A percentile compares a stretch with the other conserved stretches of the same genome.
These are phyloP conservation scores for Serpula lacrymans DNA, from an alignment of 768 basidiomycete species.

Conservation along the genomic window DNA sequence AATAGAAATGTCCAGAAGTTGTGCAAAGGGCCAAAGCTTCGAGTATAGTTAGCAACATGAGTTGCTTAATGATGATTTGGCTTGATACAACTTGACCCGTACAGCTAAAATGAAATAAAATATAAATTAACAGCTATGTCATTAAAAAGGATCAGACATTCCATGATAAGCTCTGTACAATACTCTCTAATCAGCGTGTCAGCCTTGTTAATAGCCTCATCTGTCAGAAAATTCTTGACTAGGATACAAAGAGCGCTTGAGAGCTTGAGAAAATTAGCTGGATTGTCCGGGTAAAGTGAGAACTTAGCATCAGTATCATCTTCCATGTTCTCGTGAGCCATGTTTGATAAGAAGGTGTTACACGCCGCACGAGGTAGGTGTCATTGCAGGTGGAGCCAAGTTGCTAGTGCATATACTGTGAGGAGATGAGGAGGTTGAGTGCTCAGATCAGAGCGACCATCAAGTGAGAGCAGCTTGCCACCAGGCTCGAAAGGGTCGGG, in stretches of 20 bases:
- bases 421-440: conserved; percentile 18
- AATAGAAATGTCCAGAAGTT: conserved; percentile 37
- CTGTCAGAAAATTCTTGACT: conserved; percentile 4
- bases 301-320: background rate
- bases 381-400: conserved; percentile 26
- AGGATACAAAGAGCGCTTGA: conserved; percentile 13
- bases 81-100: conserved; percentile 24
- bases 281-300: conserved; percentile 13
- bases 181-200: conserved; percentile 20
- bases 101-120: conserved; percentile 19
- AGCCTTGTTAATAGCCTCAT: conserved; percentile 5
- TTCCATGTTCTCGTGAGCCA: conserved; percentile 1
- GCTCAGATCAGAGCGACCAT: conserved; percentile 4
- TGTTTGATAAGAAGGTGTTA: conserved; percentile 13
- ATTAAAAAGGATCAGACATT: conserved; percentile 10
- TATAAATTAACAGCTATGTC: conserved; percentile 3
- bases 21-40: conserved; percentile 33
- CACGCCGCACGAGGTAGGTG: conserved; percentile 25
- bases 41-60: conserved; percentile 22
- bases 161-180: conserved; percentile 16
- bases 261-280: conserved; percentile 19
- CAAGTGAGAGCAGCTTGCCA: conserved; percentile 4
- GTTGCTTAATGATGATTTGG: conserved; percentile 37
- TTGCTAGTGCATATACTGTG: conserved; percentile 18
- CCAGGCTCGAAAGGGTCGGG: too few relatives aligned